Evolutionary conservation across 148 eudicot genomes (phyloP).

Genomic region (Cornus florida): DNA sequence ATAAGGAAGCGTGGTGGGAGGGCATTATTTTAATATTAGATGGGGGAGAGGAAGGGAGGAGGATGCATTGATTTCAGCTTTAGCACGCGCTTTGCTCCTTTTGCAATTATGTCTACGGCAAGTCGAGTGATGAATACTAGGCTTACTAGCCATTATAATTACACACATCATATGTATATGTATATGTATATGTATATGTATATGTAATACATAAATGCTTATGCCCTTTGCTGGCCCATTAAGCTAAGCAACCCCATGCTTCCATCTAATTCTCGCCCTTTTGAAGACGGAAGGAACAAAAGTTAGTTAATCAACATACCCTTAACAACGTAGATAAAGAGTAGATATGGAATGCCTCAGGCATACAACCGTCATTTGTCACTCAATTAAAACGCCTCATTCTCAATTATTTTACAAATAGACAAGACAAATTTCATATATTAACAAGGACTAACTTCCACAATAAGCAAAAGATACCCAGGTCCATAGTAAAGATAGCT

Average conservation of each 20-base stretch:
- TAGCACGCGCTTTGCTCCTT: slow-evolving; percentile 20
- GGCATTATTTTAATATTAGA: not conserved
- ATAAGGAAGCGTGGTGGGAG: not conserved
- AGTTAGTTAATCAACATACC: not conserved
- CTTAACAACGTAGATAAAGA: too few relatives aligned
- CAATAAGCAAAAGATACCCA: too few relatives aligned
- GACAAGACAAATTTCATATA: too few relatives aligned
- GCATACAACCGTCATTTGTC: too few relatives aligned
- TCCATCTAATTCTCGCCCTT: not conserved
- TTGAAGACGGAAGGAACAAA: not conserved
- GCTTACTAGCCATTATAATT: slow-evolving; percentile 1
- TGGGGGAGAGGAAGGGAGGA: not conserved
- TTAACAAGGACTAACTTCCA: too few relatives aligned
- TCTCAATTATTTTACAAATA: too few relatives aligned
- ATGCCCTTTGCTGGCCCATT: slow-evolving; percentile 38
- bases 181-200: too few relatives aligned
- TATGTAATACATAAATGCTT: not conserved
- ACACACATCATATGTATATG: not conserved
- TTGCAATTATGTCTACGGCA: slow-evolving; percentile 1
- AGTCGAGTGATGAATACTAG: not conserved
- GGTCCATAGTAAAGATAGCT: too few relatives aligned
- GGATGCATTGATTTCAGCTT: slow-evolving; percentile 23
- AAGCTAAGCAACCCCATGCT: slow-evolving; percentile 5
- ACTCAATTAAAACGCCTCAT: too few relatives aligned
- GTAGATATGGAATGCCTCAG: too few relatives aligned